These are phyloP conservation scores for Ceratocystis smalleyi DNA, from an alignment of 2,329 filamentous ascomycete species.

Conservation along the genomic window DNA sequence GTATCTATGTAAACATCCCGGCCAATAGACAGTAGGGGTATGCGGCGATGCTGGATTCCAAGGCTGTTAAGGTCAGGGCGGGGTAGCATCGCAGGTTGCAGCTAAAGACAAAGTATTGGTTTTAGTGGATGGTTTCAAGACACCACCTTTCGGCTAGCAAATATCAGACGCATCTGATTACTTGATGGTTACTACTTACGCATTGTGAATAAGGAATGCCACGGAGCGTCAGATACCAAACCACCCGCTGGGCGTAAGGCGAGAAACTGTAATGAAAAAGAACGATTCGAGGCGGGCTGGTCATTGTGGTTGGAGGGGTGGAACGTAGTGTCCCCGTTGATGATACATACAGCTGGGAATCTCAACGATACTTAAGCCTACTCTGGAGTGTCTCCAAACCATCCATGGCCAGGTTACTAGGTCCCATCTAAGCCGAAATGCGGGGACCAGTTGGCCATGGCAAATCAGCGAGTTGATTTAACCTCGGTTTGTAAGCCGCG, in stretches of 20 bases:
- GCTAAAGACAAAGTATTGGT: constrained; percentile 26
- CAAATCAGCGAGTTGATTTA: not conserved
- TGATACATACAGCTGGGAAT: not conserved
- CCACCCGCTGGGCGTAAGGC: constrained; percentile 46
- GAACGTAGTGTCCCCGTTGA: not conserved
- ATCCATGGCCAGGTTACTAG: not conserved
- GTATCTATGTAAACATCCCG: constrained; percentile 55
- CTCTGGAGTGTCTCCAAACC: not conserved
- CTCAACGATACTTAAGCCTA: not conserved
- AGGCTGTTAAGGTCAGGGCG: constrained; percentile 47
- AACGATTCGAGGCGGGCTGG: constrained; percentile 27
- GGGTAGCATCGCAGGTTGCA: constrained; percentile 51
- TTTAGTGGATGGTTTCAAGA: not conserved
- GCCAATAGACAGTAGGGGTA: constrained; percentile 51
- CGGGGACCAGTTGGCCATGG: not conserved
- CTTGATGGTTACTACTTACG: constrained; percentile 29
- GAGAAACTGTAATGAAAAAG: constrained; percentile 53
- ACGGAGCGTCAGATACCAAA: constrained; percentile 53
- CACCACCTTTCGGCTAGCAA: not conserved
- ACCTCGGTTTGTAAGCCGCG: not conserved
- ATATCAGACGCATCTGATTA: not conserved
- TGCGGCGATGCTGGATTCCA: constrained; percentile 51
- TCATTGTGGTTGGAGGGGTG: not conserved
- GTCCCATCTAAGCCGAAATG: not conserved
- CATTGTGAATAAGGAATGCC: constrained; percentile 53